Base-by-base conservation (phyloP, 805 yeast species). In the Candida corydali region DNA sequence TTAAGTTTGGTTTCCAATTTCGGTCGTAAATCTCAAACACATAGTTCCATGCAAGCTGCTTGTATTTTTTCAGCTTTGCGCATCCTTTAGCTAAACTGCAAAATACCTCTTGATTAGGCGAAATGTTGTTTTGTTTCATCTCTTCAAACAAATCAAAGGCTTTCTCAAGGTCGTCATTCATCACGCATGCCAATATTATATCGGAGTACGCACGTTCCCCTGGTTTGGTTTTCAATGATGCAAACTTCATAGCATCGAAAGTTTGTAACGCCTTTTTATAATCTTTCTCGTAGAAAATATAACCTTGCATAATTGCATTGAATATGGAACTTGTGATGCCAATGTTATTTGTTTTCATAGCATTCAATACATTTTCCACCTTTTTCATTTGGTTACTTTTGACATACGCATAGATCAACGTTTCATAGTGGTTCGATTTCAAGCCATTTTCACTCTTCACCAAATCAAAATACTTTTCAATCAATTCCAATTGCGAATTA, bases 221-320 rank as follows among this genome's bases (percentile, higher is more conserved):
- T 0, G 98, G 96, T 34, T 76, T 71, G 11, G 88, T 77, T 18
- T 66, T 63, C 4, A 66, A 51, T 1, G 93, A 78, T 46, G 82
- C 56, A 54, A 86, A 91, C 53, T 87, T 91, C 88, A 93, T 79
- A 43, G 86, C 77, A 45, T 82, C 87, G 59, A 93, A 93, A 2
- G 85, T 65, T 30, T 78, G 78, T 38, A 75, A 73, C 0, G 95
- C 95, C 43, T 82, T 78, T 12, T 65, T 55, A 42, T 69, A 76
- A 37, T 75, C 73, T 39, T 52, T 62, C 35, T 69, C 51, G 37
- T 75, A 68, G 41, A 64, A 67, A 5, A 79, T 76, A 49, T 82
- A 76, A 17, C 85, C 68, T 42, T 80, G 79, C 28, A 86, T 51
- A 5, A 82, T 67, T 27, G 76, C 75, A 3, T 82, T 70, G 45